phyloP scores from a whole-genome alignment of 2,329 filamentous ascomycete species.

The Alternaria gaisen region DNA sequence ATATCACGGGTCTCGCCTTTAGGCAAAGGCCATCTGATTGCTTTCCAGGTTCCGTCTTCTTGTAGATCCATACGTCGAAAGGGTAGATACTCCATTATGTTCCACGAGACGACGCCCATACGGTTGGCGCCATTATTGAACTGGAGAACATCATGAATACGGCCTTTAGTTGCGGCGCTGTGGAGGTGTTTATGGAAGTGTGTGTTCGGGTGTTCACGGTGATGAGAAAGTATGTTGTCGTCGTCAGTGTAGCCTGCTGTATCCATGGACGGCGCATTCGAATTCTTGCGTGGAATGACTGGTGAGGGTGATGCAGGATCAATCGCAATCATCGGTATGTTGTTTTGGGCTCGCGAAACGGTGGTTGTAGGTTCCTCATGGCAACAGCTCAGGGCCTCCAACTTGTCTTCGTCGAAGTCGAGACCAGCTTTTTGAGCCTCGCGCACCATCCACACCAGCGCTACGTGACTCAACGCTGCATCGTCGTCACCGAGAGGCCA shows the following conservation, averaged over 20 bases:
- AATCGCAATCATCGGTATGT: slow-evolving; percentile 45
- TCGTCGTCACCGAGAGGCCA: slow-evolving; percentile 69
- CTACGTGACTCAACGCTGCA: slow-evolving; percentile 70
- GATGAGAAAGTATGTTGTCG: slow-evolving; percentile 24
- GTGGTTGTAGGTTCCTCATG: slow-evolving; percentile 50
- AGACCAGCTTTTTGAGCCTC: slow-evolving; percentile 73
- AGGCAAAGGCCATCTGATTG: slow-evolving; percentile 81
- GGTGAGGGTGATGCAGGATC: slow-evolving; percentile 37
- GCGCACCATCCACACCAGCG: slow-evolving; percentile 75
- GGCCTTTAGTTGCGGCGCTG: slow-evolving; percentile 61
- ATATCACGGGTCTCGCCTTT: slow-evolving; percentile 81
- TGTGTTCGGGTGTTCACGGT: slow-evolving; percentile 32
- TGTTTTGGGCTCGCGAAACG: slow-evolving; percentile 9
- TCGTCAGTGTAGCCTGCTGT: slow-evolving; percentile 23
- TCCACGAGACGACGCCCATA: slow-evolving; percentile 72
- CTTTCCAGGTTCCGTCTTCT: slow-evolving; percentile 76
- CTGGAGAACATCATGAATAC: slow-evolving; percentile 75
- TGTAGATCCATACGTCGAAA: slow-evolving; percentile 83
- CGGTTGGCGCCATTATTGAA: slow-evolving; percentile 67
- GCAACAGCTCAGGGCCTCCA: slow-evolving; percentile 71
- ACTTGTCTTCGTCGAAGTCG: slow-evolving; percentile 73
- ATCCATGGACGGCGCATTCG: slow-evolving; percentile 2
- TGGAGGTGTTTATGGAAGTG: slow-evolving; percentile 68
- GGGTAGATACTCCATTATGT: slow-evolving; percentile 81
- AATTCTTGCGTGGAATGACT: not conserved